phyloP scores from a whole-genome alignment of 2,329 filamentous ascomycete genomes.

The Pestalotiopsis sp. region DNA sequence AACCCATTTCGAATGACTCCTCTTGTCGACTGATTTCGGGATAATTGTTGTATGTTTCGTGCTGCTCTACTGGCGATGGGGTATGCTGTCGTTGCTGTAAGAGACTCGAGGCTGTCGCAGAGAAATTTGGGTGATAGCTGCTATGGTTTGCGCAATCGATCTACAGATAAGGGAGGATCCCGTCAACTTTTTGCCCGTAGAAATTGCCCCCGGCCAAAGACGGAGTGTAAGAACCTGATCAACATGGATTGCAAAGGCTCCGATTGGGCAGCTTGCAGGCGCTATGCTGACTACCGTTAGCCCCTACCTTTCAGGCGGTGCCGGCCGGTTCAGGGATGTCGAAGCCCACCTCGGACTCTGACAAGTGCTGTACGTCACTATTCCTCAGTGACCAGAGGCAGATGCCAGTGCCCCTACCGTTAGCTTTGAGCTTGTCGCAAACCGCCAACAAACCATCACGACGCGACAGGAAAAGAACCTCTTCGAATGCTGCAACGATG shows the following conservation, averaged over 20 bases:
- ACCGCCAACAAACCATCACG: neutral
- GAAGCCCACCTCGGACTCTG: neutral
- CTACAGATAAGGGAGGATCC: slow-evolving; percentile 5
- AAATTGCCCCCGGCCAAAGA: slow-evolving; percentile 7
- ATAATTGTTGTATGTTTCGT: neutral
- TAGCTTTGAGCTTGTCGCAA: neutral
- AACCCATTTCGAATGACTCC: slow-evolving; percentile 51
- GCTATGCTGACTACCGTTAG: neutral
- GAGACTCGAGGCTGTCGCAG: neutral
- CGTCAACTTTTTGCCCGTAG: slow-evolving; percentile 14
- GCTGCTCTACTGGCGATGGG: neutral
- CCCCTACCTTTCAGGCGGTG: neutral
- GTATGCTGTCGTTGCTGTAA: neutral
- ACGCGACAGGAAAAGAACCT: neutral
- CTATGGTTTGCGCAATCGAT: slow-evolving; percentile 2
- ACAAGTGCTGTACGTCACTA: slow-evolving; percentile 12
- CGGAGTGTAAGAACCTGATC: neutral
- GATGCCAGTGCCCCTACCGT: neutral
- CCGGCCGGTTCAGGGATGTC: neutral
- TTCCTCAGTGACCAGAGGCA: neutral
- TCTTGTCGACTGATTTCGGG: neutral
- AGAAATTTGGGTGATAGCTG: neutral
- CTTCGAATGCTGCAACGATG: slow-evolving; percentile 16
- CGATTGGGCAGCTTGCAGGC: neutral
- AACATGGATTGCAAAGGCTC: neutral